Evolutionary conservation across 2,329 filamentous ascomycete species (phyloP).

Genomic region (Sarocladiaceae sp.): DNA sequence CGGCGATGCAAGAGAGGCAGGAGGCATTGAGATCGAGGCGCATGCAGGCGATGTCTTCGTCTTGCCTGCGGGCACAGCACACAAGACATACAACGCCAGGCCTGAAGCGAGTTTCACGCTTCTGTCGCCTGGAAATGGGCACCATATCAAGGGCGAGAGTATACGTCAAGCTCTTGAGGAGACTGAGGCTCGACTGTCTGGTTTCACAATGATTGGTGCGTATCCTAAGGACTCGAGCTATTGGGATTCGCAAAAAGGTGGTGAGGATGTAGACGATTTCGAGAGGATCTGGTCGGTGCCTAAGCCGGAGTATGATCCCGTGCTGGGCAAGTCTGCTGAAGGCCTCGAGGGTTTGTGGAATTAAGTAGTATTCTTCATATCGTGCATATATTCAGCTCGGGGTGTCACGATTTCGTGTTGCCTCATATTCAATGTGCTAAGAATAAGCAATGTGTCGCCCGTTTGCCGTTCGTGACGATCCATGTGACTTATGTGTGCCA

Average conservation of each 20-base stretch:
- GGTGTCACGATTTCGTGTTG: no score
- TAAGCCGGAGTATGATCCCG: slow-evolving; percentile 3
- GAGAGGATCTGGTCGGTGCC: slow-evolving; percentile 6
- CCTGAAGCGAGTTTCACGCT: slow-evolving; percentile 28
- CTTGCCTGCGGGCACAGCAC: slow-evolving; percentile 50
- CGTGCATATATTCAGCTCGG: no score
- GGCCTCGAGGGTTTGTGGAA: no score
- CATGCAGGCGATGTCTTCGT: slow-evolving; percentile 53
- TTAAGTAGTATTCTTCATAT: no score
- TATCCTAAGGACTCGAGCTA: neutral
- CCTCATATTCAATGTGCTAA: no score
- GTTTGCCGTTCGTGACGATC: no score
- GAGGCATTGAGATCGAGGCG: slow-evolving; percentile 44
- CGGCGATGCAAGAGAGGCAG: slow-evolving; percentile 35
- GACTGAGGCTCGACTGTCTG: slow-evolving; percentile 23
- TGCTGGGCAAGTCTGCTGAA: slow-evolving; percentile 4
- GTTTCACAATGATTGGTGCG: slow-evolving; percentile 17
- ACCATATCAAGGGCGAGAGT: slow-evolving; percentile 26
- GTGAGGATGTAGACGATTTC: slow-evolving; percentile 14
- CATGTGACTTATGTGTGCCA: no score
- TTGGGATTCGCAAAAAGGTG: slow-evolving; percentile 5
- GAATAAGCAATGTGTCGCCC: no score
- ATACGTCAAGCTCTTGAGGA: slow-evolving; percentile 27
- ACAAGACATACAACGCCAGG: slow-evolving; percentile 45
- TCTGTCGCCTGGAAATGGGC: slow-evolving; percentile 39